Conservation (phyloP, 768 basidiomycete species). For the Naganishia antarctica region DNA sequence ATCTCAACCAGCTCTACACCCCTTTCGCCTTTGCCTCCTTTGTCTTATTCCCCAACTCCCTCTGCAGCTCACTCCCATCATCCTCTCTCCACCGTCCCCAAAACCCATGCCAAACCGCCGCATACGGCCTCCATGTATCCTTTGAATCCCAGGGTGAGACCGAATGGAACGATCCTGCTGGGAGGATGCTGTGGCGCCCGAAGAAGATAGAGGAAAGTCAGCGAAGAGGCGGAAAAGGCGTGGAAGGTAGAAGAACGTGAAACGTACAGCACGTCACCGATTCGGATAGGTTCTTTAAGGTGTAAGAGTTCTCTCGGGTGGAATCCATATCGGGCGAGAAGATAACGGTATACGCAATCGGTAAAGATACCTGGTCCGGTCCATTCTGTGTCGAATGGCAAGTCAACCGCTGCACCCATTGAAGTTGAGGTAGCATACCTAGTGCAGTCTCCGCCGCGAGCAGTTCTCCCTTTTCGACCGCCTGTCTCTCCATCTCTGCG, state of each 20-base stretch:
- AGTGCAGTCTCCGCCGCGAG: slow-evolving; percentile 35
- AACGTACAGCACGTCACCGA: slow-evolving; percentile 37
- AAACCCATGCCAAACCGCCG: slow-evolving; percentile 34
- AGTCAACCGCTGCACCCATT: no score
- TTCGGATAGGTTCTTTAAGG: slow-evolving; percentile 31
- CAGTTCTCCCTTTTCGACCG: slow-evolving; percentile 28
- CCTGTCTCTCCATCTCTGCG: slow-evolving; percentile 13
- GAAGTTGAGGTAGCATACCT: neutral
- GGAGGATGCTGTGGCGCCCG: slow-evolving; percentile 22
- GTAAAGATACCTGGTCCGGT: slow-evolving; percentile 39
- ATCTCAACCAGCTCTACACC: neutral
- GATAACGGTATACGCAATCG: slow-evolving; percentile 38
- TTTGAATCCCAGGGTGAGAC: slow-evolving; percentile 37
- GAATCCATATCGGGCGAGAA: slow-evolving; percentile 41
- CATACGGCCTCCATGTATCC: slow-evolving; percentile 34
- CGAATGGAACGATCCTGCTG: slow-evolving; percentile 36
- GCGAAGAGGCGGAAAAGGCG: neutral
- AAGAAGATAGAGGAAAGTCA: neutral
- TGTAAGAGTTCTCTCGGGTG: slow-evolving; percentile 35
- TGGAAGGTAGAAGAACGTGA: neutral
- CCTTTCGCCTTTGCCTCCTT: slow-evolving; percentile 29
- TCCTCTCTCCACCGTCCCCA: slow-evolving; percentile 37
- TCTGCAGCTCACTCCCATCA: slow-evolving; percentile 33
- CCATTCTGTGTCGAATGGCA: no score
- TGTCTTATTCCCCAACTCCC: slow-evolving; percentile 32